Percentiles rank a stretch among this genome's conserved stretches.
These are phyloP conservation scores for Alternaria arbusti DNA, from an alignment of 2,329 filamentous ascomycete genomes.

Conservation along the genomic window DNA sequence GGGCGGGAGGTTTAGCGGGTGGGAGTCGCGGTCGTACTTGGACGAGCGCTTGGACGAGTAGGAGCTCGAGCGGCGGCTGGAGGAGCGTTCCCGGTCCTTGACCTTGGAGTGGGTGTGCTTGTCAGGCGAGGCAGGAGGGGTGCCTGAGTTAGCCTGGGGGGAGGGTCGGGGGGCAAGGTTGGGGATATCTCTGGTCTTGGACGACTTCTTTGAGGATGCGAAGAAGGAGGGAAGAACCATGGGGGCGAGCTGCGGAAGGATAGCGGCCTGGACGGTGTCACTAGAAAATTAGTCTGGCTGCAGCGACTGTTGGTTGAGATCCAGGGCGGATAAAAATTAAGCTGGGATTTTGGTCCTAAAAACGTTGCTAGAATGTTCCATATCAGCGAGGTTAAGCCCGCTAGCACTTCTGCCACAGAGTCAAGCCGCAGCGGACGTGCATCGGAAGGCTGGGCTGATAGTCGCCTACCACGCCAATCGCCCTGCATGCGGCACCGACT, in stretches of 20 bases:
- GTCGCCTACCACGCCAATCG: constrained; percentile 17
- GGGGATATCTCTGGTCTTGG: constrained; percentile 32
- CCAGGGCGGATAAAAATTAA: constrained; percentile 33
- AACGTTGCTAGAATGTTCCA: constrained; percentile 46
- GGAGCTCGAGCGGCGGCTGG: constrained; percentile 37
- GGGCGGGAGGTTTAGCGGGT: constrained; percentile 88
- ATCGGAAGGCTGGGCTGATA: constrained; percentile 30
- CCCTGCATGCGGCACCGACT: background rate
- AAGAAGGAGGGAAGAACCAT: constrained; percentile 50
- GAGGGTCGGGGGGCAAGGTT: constrained; percentile 30
- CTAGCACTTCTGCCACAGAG: constrained; percentile 20
- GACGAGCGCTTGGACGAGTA: constrained; percentile 48
- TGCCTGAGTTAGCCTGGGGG: constrained; percentile 31
- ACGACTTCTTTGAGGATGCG: constrained; percentile 46
- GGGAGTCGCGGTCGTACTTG: constrained; percentile 69
- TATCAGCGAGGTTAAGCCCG: constrained; percentile 23
- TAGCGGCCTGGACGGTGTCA: constrained; percentile 34
- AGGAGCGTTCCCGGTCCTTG: constrained; percentile 39
- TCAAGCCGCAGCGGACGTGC: constrained; percentile 30
- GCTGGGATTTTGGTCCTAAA: constrained; percentile 24
- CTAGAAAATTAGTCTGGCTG: constrained; percentile 38
- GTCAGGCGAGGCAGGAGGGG: constrained; percentile 48
- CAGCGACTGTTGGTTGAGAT: constrained; percentile 38
- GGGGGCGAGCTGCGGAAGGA: constrained; percentile 29
- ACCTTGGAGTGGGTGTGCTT: constrained; percentile 44